Evolutionary conservation across 106 monocot genomes (phyloP).

Genomic region (Acorus calamus): DNA sequence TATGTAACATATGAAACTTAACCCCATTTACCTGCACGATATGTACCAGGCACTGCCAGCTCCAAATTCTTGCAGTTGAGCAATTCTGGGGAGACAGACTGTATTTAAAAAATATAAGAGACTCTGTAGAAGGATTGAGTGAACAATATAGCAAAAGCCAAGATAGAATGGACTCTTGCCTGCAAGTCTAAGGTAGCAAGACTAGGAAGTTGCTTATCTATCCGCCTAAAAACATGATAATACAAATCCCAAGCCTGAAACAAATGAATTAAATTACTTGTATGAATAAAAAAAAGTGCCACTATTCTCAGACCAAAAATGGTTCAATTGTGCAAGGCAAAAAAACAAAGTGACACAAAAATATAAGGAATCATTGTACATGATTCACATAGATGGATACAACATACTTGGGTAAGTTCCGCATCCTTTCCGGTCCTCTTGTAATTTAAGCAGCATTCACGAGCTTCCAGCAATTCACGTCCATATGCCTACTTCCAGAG

Average conservation of each 20-base stretch:
- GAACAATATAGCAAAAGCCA: too few species aligned
- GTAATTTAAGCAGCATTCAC: conserved; percentile 88
- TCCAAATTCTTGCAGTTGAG: conserved; percentile 85
- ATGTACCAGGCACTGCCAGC: conserved; percentile 97
- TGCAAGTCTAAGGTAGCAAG: conserved; percentile 90
- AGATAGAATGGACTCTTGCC: conserved; percentile 22
- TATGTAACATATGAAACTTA: too few species aligned
- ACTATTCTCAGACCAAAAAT: too few species aligned
- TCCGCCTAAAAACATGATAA: conserved; percentile 98
- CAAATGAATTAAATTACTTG: background rate
- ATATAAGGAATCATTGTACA: background rate
- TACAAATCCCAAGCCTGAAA: conserved; percentile 98
- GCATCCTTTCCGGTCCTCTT: conserved; percentile 81
- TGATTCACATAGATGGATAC: conserved; percentile 1
- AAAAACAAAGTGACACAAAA: background rate
- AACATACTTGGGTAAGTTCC: conserved; percentile 81
- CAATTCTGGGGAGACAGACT: conserved; percentile 94
- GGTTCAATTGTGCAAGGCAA: background rate
- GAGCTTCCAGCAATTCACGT: conserved; percentile 81
- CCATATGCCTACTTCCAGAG: conserved; percentile 63
- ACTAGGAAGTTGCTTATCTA: conserved; percentile 95
- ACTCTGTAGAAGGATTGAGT: background rate
- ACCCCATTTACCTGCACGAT: conserved; percentile 87
- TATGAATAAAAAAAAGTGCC: too few species aligned
- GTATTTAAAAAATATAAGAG: conserved; percentile 8